Base-by-base conservation (phyloP, 2,329 filamentous ascomycete species). In the Pyrenophora teres region DNA sequence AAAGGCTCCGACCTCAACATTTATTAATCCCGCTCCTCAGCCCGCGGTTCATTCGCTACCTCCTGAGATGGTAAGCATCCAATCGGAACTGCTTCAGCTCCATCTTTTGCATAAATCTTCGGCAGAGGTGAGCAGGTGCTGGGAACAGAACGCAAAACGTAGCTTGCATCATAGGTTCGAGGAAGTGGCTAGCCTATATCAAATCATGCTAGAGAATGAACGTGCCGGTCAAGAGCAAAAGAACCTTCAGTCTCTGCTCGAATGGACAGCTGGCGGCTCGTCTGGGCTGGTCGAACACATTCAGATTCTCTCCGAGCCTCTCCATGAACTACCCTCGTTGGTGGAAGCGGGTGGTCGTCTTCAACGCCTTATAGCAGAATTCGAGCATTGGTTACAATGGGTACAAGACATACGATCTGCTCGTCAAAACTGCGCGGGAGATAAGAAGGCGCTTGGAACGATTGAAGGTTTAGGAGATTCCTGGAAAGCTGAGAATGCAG, bases 51-150 rank as follows among this genome's bases (percentile, higher is more conserved):
- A 62, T 18, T 48, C 54, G 16, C 56, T 74, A 18, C 55, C 70
- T 2, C 52, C 64, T 5, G 72, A 76, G 30, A 58, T 70, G 2
- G 43, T 63, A 35, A 61, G 53, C 40, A 57, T 75, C 4, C 74
- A 76, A 59, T 62, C 71, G 9, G 68, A 74, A 51, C 57, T 76
- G 12, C 61, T 76, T 5, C 74, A 76, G 46, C 60, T 76, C 3
- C 67, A 74, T 48, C 47, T 75, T 8, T 46, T 76, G 13, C 73
- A 74, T 44, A 55, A 63, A 40, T 44, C 59, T 6, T 65, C 67
- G 9, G 54, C 55, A 32, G 43, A 60, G 7, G 59, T 64, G 12
- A 58, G 43, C 32, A 64, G 41, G 19, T 50, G 60, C 19, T 76
- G 73, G 73, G 65, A 72, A 37, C 35, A 54, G 9, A 74, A 66